Percentiles rank a stretch among this genome's conserved stretches.
Evolutionary conservation across 768 basidiomycete genomes (phyloP).

Genomic region (Boletus reticulatus): DNA sequence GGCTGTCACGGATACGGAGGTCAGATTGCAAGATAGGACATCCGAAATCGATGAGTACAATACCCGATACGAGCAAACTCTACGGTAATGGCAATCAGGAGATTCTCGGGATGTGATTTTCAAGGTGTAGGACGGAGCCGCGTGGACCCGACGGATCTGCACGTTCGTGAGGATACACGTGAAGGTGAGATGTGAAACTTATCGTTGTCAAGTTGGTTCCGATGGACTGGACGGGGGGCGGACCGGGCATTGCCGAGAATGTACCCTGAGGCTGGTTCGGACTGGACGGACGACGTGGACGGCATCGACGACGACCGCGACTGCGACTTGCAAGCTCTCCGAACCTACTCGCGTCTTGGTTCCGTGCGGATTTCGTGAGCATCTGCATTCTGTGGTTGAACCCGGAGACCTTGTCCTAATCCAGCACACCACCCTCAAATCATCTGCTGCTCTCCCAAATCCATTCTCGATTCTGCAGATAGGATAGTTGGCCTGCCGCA

Average conservation of each 20-base stretch:
- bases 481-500: constrained; percentile 21
- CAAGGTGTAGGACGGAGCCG: constrained; percentile 1
- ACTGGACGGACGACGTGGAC: neutral
- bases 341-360: neutral
- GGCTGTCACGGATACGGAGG: neutral
- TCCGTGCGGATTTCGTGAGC: neutral
- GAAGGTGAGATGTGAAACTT: neutral
- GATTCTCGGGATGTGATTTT: constrained; percentile 11
- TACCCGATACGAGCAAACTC: neutral
- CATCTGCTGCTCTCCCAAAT: constrained; percentile 19
- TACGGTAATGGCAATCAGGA: constrained; percentile 6
- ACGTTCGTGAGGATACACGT: constrained; percentile 11
- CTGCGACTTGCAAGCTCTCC: neutral
- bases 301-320: constrained; percentile 1
- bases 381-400: neutral
- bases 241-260: constrained; percentile 19
- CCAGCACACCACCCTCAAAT: constrained; percentile 25
- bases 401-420: constrained; percentile 20
- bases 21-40: neutral
- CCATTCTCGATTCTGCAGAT: constrained; percentile 25
- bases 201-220: constrained; percentile 5
- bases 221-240: constrained; percentile 1
- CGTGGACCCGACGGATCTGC: constrained; percentile 10
- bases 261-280: neutral
- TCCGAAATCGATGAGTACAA: neutral